Conservation (phyloP, 1,139 yeast species). For the Martiniozyma asiatica region DNA sequence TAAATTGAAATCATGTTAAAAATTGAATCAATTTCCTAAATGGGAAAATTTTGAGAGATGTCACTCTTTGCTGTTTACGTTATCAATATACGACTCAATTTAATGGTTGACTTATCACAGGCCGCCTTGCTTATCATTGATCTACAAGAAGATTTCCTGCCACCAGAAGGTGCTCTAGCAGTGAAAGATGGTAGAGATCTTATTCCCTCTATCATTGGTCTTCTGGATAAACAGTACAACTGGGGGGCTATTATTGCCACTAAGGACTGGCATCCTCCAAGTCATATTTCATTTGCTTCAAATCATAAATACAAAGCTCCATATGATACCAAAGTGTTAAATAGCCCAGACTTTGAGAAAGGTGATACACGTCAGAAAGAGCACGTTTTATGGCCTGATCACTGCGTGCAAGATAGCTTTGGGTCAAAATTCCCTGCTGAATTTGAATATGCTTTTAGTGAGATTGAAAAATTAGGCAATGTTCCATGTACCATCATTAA, state of each 20-base stretch:
- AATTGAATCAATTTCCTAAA: too few species aligned
- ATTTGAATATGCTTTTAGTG: conserved; percentile 23
- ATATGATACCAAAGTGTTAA: conserved; percentile 36
- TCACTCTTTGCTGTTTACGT: too few species aligned
- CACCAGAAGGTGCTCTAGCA: conserved; percentile 67
- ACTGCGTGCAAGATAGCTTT: conserved; percentile 59
- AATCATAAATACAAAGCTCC: conserved; percentile 43
- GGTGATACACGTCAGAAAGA: conserved; percentile 23
- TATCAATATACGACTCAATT: too few species aligned
- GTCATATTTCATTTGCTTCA: conserved; percentile 75
- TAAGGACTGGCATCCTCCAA: conserved; percentile 79
- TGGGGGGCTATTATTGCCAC: conserved; percentile 67
- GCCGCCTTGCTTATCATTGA: conserved; percentile 66
- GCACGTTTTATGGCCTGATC: conserved; percentile 80
- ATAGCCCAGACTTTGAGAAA: conserved; percentile 46
- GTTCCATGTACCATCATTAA: conserved; percentile 34
- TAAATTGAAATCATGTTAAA: too few species aligned
- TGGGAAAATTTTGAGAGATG: too few species aligned
- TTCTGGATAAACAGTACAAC: conserved; percentile 27
- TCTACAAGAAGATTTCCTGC: conserved; percentile 76
- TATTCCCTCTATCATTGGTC: conserved; percentile 35
- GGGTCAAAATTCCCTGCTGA: conserved; percentile 58
- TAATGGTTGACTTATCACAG: conserved; percentile 7
- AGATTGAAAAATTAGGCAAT: conserved; percentile 17
- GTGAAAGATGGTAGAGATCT: conserved; percentile 55